A percentile compares a stretch with the other conserved stretches of the same genome.
phyloP scores from a whole-genome alignment of 768 basidiomycete species.

The Pluteus cervinus region DNA sequence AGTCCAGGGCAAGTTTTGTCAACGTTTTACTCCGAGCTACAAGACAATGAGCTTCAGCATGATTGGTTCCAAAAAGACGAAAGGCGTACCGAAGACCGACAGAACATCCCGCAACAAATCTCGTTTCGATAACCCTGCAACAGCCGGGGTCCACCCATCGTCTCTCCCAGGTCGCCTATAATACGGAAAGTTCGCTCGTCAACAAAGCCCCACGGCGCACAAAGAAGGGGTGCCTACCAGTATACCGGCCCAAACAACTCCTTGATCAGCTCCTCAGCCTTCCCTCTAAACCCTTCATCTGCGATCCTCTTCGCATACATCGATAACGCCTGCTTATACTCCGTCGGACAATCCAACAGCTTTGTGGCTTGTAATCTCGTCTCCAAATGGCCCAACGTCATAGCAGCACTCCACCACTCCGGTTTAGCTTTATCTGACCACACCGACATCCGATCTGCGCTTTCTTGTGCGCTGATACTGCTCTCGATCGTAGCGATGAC shows the following conservation, averaged over 20 bases:
- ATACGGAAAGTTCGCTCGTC: slow-evolving; percentile 8
- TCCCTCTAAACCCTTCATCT: slow-evolving; percentile 82
- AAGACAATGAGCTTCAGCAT: slow-evolving; percentile 1
- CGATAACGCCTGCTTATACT: slow-evolving; percentile 74
- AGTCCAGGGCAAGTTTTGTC: slow-evolving; percentile 69
- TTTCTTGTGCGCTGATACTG: slow-evolving; percentile 30
- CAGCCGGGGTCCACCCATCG: slow-evolving; percentile 57
- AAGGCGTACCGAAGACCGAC: slow-evolving; percentile 61
- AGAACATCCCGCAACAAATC: slow-evolving; percentile 82
- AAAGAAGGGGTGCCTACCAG: slow-evolving; percentile 49
- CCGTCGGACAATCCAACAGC: slow-evolving; percentile 72
- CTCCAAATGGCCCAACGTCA: slow-evolving; percentile 89
- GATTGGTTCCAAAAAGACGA: neutral
- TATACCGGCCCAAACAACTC: slow-evolving; percentile 90
- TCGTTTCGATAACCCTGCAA: slow-evolving; percentile 71
- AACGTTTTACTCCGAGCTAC: slow-evolving; percentile 72
- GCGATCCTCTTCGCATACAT: slow-evolving; percentile 81
- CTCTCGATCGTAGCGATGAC: slow-evolving; percentile 50
- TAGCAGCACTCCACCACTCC: slow-evolving; percentile 75
- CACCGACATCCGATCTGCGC: slow-evolving; percentile 20
- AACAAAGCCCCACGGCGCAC: slow-evolving; percentile 1
- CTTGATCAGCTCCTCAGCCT: slow-evolving; percentile 87
- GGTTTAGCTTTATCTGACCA: slow-evolving; percentile 50
- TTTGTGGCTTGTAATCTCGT: slow-evolving; percentile 69
- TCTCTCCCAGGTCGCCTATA: slow-evolving; percentile 67